These are phyloP conservation scores for Apophysomyces elegans DNA, from an alignment of 371 early-diverging fungal species.

Conservation along the genomic window DNA sequence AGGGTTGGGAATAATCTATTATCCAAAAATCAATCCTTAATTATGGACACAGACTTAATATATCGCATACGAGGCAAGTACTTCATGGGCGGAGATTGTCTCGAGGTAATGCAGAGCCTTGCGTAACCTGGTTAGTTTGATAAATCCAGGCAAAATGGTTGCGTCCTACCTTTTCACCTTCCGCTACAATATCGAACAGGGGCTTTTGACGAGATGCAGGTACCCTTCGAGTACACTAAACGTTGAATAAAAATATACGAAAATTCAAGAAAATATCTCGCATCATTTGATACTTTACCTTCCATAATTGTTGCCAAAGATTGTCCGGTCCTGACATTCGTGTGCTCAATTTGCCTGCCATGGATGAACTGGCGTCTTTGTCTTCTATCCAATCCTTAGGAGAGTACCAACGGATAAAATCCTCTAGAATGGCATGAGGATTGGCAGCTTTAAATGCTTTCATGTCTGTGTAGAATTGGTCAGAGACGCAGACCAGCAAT, in stretches of 20 bases:
- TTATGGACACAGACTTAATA: too few species aligned
- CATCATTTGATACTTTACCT: constrained; percentile 27
- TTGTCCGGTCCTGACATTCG: constrained; percentile 84
- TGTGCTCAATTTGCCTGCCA: constrained; percentile 55
- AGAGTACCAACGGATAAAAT: constrained; percentile 97
- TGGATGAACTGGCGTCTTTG: constrained; percentile 36
- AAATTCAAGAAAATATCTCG: too few species aligned
- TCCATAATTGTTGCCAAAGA: constrained; percentile 90
- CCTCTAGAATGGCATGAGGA: constrained; percentile 76
- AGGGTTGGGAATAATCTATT: constrained; percentile 73
- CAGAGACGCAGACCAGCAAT: not conserved
- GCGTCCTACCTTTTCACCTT: constrained; percentile 65
- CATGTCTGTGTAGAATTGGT: constrained; percentile 57
- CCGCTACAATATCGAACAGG: constrained; percentile 74
- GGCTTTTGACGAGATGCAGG: constrained; percentile 79
- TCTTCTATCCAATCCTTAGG: constrained; percentile 82
- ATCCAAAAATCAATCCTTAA: not conserved
- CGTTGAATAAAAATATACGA: too few species aligned
- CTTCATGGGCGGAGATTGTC: constrained; percentile 63
- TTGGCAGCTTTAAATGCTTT: constrained; percentile 88
- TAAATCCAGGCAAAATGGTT: not conserved
- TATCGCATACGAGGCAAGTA: constrained; percentile 65
- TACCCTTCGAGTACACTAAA: constrained; percentile 61
- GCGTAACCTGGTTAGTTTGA: not conserved
- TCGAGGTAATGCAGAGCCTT: constrained; percentile 78